Percentiles rank a stretch among this genome's conserved stretches.
These are phyloP conservation scores for Fusarium ramigenum DNA, from an alignment of 2,329 filamentous ascomycete genomes.

Conservation along the genomic window DNA sequence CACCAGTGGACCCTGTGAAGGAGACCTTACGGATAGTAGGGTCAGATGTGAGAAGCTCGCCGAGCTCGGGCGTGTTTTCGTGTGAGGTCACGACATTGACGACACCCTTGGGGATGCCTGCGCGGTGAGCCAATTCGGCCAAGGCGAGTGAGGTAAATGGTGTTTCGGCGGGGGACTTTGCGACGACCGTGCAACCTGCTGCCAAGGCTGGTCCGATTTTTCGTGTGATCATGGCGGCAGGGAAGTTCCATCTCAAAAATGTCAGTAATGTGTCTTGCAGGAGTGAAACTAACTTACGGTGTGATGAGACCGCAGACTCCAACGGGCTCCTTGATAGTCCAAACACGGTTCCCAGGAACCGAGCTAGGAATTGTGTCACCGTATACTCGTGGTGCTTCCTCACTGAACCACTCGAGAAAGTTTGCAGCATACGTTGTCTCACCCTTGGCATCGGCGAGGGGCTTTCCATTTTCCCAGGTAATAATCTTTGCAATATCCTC, in stretches of 20 bases:
- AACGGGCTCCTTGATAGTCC: slow-evolving; percentile 83
- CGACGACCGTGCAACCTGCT: slow-evolving; percentile 94
- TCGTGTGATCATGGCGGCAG: slow-evolving; percentile 77
- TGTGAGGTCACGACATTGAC: slow-evolving; percentile 87
- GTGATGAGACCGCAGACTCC: slow-evolving; percentile 86
- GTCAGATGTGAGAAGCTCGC: slow-evolving; percentile 76
- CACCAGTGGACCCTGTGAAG: slow-evolving; percentile 83
- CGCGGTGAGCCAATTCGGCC: slow-evolving; percentile 84
- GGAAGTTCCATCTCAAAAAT: slow-evolving; percentile 78
- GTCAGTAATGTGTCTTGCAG: neutral
- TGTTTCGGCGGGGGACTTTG: slow-evolving; percentile 91
- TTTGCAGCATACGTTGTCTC: slow-evolving; percentile 78
- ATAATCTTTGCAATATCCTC: slow-evolving; percentile 86
- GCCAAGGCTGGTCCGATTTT: slow-evolving; percentile 81
- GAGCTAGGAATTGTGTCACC: slow-evolving; percentile 79
- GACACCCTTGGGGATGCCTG: slow-evolving; percentile 89
- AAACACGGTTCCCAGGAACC: slow-evolving; percentile 76
- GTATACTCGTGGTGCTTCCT: slow-evolving; percentile 78
- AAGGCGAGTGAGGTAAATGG: slow-evolving; percentile 90
- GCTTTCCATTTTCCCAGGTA: slow-evolving; percentile 92
- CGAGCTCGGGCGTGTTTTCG: slow-evolving; percentile 82
- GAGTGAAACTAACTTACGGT: slow-evolving; percentile 56
- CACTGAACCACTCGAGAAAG: slow-evolving; percentile 85
- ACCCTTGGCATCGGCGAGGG: slow-evolving; percentile 76
- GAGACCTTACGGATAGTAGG: slow-evolving; percentile 87